These are phyloP conservation scores for Trichosporon sp. DNA, from an alignment of 1,284 basidiomycete species.

Conservation along the genomic window DNA sequence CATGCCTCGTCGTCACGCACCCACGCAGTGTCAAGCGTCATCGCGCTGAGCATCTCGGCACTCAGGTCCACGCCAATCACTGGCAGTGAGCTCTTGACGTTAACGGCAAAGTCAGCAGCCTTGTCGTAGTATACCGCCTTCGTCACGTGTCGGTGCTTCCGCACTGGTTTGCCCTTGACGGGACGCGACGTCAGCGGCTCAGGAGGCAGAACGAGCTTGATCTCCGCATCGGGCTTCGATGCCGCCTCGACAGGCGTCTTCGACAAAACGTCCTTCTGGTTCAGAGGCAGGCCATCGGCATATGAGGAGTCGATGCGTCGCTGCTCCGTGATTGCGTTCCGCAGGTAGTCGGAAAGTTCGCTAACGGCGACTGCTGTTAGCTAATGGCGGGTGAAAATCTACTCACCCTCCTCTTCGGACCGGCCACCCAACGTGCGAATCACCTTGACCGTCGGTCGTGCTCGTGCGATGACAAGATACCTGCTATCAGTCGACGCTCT, in stretches of 20 bases:
- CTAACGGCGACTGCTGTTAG: constrained; percentile 44
- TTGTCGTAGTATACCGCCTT: constrained; percentile 56
- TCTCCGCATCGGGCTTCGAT: constrained; percentile 40
- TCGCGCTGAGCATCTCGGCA: constrained; percentile 39
- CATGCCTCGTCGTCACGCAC: constrained; percentile 52
- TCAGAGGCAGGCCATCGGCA: constrained; percentile 44
- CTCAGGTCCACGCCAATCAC: constrained; percentile 52
- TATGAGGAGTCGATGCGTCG: constrained; percentile 52
- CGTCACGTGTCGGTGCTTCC: constrained; percentile 50
- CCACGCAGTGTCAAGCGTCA: constrained; percentile 49
- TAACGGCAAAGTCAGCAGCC: constrained; percentile 45
- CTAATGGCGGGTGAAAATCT: neutral
- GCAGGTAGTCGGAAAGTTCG: constrained; percentile 50
- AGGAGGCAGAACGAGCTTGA: constrained; percentile 52
- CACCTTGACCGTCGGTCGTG: constrained; percentile 52
- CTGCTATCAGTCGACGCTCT: constrained; percentile 30
- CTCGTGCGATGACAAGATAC: constrained; percentile 53
- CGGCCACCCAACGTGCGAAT: constrained; percentile 27
- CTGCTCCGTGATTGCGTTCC: constrained; percentile 52
- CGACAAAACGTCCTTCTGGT: constrained; percentile 22
- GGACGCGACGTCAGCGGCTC: constrained; percentile 45
- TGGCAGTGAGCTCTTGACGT: constrained; percentile 45
- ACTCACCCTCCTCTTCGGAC: constrained; percentile 52
- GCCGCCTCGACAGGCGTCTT: constrained; percentile 14
- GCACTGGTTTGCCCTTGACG: constrained; percentile 43